Base-by-base conservation (phyloP, 75 land plant genomes). In the Picea glauca region DNA sequence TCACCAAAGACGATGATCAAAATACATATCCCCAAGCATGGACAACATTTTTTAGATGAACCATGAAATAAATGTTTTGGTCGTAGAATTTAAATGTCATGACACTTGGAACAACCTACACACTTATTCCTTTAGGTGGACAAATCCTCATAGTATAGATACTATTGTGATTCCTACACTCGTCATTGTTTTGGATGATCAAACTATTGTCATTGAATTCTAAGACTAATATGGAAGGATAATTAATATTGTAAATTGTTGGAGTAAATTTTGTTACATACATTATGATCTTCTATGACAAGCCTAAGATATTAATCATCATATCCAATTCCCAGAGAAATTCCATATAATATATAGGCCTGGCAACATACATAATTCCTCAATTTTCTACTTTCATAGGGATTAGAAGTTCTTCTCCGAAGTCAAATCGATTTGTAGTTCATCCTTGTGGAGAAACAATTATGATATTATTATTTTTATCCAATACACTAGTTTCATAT, bases 291-390 rank as follows among this genome's bases (percentile, higher is more conserved):
- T 31, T 86, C 84, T 72, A 92, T 94, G 56, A 94, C 67, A 62
- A 78, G 30, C 72, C 74, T 80, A 15, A 93, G 60, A 5, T 81
- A 80, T 57, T 77, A 60, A 63, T 86, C 81, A 61, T 87, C 88
- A 74, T 95, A 95, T 64, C 90, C 90, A 35, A 86, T 77, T 43
- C 88, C 84, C 98, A 95, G 11, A 93, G 90, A 78, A 91, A 93
- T 11, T 46, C 70, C 62, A 80, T 80, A 77, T 90, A 89, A 58
- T 95, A 91, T 58, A 13, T 2, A 57, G 85, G 76, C 6, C 43
- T 40, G 38, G 77, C 62, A 72, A 90, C 95, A 58, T 90, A 90
- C 50, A 93, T 43, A 12, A 93, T 86, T 26, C 95, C 92, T n/a
- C 90, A 91, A 68, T 82, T 83, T 30, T 82, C 82, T 30, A 82